phyloP scores from a whole-genome alignment of 192 early-diverging fungal genomes.

The Gaertneriomyces semiglobifer region DNA sequence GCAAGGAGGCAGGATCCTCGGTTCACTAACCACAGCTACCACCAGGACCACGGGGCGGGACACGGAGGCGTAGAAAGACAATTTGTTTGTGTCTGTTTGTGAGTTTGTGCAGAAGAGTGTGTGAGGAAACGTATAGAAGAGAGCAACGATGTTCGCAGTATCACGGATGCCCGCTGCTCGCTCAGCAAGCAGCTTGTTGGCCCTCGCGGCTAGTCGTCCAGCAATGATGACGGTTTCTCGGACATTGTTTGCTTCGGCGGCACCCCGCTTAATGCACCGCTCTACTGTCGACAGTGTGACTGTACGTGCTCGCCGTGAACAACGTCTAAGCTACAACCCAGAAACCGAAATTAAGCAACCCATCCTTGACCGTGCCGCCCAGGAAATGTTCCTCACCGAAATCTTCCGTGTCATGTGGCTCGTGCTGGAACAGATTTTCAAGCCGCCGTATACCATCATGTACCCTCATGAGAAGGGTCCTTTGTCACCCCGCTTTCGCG shows the following conservation, averaged over 20 bases:
- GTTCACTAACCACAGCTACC: too few species aligned
- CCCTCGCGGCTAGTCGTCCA: too few species aligned
- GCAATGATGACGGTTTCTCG: too few species aligned
- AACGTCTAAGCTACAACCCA: constrained; percentile 16
- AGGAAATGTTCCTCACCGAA: constrained; percentile 87
- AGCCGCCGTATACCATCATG: constrained; percentile 92
- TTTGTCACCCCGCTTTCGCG: constrained; percentile 88
- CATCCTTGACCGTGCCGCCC: constrained; percentile 58
- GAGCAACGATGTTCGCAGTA: too few species aligned
- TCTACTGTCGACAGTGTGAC: constrained; percentile 21
- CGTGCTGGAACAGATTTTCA: constrained; percentile 89
- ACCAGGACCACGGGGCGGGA: too few species aligned
- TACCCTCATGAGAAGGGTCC: constrained; percentile 96
- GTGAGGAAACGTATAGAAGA: too few species aligned
- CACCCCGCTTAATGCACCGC: constrained; percentile 15
- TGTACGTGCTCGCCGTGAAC: constrained; percentile 20
- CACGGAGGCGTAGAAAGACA: too few species aligned
- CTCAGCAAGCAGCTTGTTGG: too few species aligned
- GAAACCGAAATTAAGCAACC: constrained; percentile 24
- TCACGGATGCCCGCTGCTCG: too few species aligned
- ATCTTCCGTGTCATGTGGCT: constrained; percentile 87
- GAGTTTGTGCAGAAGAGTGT: too few species aligned
- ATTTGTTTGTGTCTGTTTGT: too few species aligned
- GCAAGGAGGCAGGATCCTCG: too few species aligned
- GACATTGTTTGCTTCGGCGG: background rate